Evolutionary conservation across 2,329 filamentous ascomycete species (phyloP).

Genomic region (Penicillium sp.): DNA sequence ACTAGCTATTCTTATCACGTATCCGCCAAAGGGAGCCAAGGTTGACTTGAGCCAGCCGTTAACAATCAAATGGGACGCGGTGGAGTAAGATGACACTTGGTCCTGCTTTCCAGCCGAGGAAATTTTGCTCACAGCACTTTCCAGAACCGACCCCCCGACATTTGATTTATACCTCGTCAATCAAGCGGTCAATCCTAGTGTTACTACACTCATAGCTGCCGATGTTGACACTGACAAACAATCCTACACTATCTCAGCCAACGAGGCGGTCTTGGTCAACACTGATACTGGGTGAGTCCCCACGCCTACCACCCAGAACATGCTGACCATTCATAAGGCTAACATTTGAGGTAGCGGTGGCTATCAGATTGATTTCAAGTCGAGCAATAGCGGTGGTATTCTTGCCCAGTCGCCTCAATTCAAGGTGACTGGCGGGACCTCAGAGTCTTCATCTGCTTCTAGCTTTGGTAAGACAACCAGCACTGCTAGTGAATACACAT

Average conservation of each 20-base stretch:
- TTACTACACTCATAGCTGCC: slow-evolving; percentile 28
- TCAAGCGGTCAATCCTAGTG: slow-evolving; percentile 30
- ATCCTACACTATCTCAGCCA: slow-evolving; percentile 32
- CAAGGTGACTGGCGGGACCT: slow-evolving; percentile 20
- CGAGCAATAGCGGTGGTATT: slow-evolving; percentile 36
- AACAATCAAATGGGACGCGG: slow-evolving; percentile 36
- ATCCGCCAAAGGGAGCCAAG: slow-evolving; percentile 26
- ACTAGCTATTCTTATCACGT: slow-evolving; percentile 32
- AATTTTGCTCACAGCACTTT: not conserved
- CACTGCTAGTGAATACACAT: slow-evolving; percentile 21
- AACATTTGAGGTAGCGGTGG: slow-evolving; percentile 19
- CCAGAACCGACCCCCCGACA: slow-evolving; percentile 36
- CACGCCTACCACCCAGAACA: not conserved
- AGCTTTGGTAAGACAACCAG: slow-evolving; percentile 22
- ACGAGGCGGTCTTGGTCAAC: slow-evolving; percentile 20
- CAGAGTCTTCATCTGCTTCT: slow-evolving; percentile 14
- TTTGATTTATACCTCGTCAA: slow-evolving; percentile 42
- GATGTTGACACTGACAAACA: slow-evolving; percentile 32
- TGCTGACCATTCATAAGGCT: not conserved
- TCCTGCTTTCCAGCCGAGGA: not conserved
- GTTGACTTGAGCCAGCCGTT: slow-evolving; percentile 35
- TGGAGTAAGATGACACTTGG: slow-evolving; percentile 22
- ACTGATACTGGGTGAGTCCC: slow-evolving; percentile 21
- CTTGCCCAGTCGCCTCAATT: slow-evolving; percentile 38
- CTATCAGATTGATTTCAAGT: slow-evolving; percentile 41